Evolutionary conservation across 768 basidiomycete genomes (phyloP), one percentile per base, ranked within the genome.

Genomic region (Lentinula detonsa): DNA sequence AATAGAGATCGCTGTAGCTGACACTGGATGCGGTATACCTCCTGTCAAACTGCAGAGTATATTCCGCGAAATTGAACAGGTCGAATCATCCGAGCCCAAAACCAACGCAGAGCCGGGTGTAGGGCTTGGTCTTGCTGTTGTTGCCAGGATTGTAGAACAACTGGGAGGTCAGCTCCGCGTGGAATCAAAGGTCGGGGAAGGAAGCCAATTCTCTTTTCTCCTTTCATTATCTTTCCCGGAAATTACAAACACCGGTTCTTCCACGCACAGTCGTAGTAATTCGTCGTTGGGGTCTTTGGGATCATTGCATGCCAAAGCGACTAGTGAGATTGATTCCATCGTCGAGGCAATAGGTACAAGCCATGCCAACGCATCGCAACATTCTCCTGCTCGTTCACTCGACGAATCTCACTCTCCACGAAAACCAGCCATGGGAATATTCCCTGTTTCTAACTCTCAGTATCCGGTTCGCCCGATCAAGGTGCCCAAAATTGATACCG

Each of bases 51-150:
- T 93, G 16, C 87, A 88, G 68, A 84, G 80, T 57, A 89, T 93
- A 55, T 92, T 93, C 72, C 76, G 89, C 62, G 87, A 90, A 62
- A 87, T 93, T 58, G 89, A 91, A 70, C 85, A 89, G 64, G 87
- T 90, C 8, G 89, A 89, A 66, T 79, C 76, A 1, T 72, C 76
- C 18, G 75, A 79, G 57, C 68, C 78, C 8, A 76, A 71, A 64
- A 65, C 70, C 21, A 69, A 65, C 45, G 66, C 65, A 11, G 75
- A 74, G 37, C 68, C 73, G 21, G 84, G 84, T 8, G 77, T 86
- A 40, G 85, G 90, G 5, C 78, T 93, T 13, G 91, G 91, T 3
- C 75, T 92, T 34, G 91, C 91, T 3, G 87, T 91, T 5, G 91
- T 93, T 10, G 88, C 89, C 0, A 79, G 90, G 15, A 90, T 92